Evolutionary conservation across 1,139 yeast species (phyloP).

Genomic region (Meyerozyma guilliermondii): DNA sequence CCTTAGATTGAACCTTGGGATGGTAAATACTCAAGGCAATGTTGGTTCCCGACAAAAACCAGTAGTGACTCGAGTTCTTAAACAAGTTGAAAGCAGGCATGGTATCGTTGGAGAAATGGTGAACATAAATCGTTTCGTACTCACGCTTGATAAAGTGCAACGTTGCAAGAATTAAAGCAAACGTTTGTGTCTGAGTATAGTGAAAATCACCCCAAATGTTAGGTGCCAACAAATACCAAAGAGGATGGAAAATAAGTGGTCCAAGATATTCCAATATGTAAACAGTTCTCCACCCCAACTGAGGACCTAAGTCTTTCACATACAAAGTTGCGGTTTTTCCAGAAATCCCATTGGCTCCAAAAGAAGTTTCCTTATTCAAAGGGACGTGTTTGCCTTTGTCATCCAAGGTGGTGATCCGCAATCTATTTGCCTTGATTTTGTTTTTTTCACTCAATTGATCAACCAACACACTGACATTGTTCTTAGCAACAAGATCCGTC

Average conservation of each 20-base stretch:
- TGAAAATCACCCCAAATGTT: constrained; percentile 20
- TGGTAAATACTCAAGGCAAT: constrained; percentile 67
- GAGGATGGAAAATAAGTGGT: constrained; percentile 75
- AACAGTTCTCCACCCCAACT: constrained; percentile 87
- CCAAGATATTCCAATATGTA: constrained; percentile 84
- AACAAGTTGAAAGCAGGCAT: constrained; percentile 88
- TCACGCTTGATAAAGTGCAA: constrained; percentile 86
- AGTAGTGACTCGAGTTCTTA: constrained; percentile 86
- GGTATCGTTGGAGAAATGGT: constrained; percentile 78
- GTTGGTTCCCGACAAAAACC: constrained; percentile 79
- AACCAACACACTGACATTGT: constrained; percentile 8
- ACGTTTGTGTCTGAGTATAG: constrained; percentile 49
- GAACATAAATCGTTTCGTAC: constrained; percentile 77
- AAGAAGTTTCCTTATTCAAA: constrained; percentile 25
- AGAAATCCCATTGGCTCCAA: constrained; percentile 24
- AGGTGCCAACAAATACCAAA: constrained; percentile 45
- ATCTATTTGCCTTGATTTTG: constrained; percentile 19
- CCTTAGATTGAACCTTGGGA: constrained; percentile 29
- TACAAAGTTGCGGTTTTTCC: constrained; percentile 31
- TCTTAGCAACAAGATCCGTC: constrained; percentile 27
- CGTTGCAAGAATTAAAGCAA: constrained; percentile 51
- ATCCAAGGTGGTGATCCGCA: constrained; percentile 32
- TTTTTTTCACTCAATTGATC: constrained; percentile 6
- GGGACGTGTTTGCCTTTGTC: constrained; percentile 28
- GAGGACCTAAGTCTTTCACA: constrained; percentile 90